These are phyloP conservation scores for Elaeagnus macrophylla DNA, from an alignment of 306 rosid genomes.

Conservation along the genomic window DNA sequence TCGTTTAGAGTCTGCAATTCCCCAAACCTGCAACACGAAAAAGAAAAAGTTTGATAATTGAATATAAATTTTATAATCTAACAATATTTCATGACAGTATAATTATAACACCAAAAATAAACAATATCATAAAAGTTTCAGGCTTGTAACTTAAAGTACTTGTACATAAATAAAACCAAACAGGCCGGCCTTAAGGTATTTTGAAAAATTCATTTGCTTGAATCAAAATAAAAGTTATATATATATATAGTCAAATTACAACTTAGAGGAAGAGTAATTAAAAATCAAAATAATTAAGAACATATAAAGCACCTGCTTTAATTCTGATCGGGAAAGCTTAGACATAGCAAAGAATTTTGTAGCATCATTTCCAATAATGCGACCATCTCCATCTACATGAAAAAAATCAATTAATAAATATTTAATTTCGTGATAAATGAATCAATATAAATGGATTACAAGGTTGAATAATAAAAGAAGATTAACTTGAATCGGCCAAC, in stretches of 20 bases:
- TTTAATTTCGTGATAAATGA: background rate
- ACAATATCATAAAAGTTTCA: no score
- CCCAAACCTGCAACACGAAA: conserved; percentile 50
- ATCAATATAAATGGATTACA: background rate
- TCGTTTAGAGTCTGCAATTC: conserved; percentile 62
- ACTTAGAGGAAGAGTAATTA: no score
- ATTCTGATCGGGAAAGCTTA: conserved; percentile 67
- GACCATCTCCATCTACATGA: conserved; percentile 66
- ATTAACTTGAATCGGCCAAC: conserved; percentile 69
- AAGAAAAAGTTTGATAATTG: background rate
- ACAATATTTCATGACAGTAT: no score
- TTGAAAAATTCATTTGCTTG: no score
- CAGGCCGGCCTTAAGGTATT: no score
- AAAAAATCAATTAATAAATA: background rate
- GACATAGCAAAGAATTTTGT: conserved; percentile 74
- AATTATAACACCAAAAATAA: no score
- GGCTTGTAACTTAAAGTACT: no score
- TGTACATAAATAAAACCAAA: no score
- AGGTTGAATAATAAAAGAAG: background rate
- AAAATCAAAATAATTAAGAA: background rate
- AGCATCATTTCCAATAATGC: conserved; percentile 67
- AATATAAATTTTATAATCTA: no score
- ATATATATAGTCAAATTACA: no score
- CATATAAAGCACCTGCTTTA: conserved; percentile 48
- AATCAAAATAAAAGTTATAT: no score